Evolutionary conservation across 2,329 filamentous ascomycete species (phyloP).

Genomic region (Neofusicoccum kwambonambiense): DNA sequence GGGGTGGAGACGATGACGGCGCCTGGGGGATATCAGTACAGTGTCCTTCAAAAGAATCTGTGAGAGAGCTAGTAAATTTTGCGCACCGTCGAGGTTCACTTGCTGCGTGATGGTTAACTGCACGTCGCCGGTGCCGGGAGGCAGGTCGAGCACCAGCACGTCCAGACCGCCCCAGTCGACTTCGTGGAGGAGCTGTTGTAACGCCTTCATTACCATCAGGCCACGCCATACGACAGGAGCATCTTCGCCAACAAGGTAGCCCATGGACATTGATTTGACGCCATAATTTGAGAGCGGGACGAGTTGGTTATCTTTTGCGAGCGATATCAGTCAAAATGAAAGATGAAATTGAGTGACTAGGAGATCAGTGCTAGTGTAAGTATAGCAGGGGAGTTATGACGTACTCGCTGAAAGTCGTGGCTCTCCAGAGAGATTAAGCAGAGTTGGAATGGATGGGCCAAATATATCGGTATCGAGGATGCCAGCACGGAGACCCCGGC

Average conservation of each 20-base stretch:
- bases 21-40: conserved; percentile 43
- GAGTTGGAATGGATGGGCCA: conserved; percentile 87
- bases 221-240: conserved; percentile 93
- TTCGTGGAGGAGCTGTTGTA: conserved; percentile 92
- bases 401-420: conserved; percentile 71
- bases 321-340: background rate
- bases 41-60: background rate
- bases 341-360: too few relatives aligned
- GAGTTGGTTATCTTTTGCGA: conserved; percentile 67
- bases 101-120: conserved; percentile 97
- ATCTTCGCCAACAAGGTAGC: conserved; percentile 77
- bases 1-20: conserved; percentile 89
- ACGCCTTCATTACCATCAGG: conserved; percentile 94
- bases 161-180: conserved; percentile 92
- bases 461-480: conserved; percentile 97
- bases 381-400: conserved; percentile 28
- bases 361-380: too few relatives aligned
- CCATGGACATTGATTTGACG: conserved; percentile 98
- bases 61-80: too few relatives aligned
- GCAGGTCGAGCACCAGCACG: conserved; percentile 83
- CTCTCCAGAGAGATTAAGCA: conserved; percentile 78
- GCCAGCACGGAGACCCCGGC: conserved; percentile 75
- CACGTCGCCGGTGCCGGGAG: conserved; percentile 91
- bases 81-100: conserved; percentile 75
- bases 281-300: conserved; percentile 91